Conservation (phyloP, 2,329 filamentous ascomycete genomes). For the Trematosphaeria pertusa region DNA sequence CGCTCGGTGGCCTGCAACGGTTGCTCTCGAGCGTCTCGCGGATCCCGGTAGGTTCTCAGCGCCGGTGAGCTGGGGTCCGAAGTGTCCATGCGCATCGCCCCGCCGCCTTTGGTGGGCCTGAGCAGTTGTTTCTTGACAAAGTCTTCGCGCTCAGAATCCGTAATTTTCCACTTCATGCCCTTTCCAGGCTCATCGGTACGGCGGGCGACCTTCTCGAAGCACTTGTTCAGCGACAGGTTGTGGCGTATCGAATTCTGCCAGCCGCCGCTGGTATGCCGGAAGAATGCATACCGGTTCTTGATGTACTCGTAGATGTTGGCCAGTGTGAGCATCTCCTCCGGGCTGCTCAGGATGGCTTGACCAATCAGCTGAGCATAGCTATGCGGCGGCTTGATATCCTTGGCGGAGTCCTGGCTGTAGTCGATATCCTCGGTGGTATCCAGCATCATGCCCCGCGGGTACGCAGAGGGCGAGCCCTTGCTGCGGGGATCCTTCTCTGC, state of each 20-base stretch:
- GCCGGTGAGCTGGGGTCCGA: constrained; percentile 74
- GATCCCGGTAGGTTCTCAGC: constrained; percentile 40
- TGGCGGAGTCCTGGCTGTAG: constrained; percentile 81
- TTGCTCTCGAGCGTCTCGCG: constrained; percentile 51
- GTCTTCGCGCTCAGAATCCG: constrained; percentile 81
- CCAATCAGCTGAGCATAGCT: constrained; percentile 98
- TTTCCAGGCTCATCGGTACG: constrained; percentile 96
- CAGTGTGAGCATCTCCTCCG: constrained; percentile 87
- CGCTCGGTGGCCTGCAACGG: constrained; percentile 59
- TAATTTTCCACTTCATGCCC: constrained; percentile 98
- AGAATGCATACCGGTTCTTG: constrained; percentile 89
- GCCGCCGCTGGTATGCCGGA: constrained; percentile 81
- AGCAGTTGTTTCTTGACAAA: constrained; percentile 74
- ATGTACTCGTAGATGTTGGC: constrained; percentile 95
- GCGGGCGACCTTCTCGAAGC: constrained; percentile 90
- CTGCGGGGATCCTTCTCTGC: constrained; percentile 42
- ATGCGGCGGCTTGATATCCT: constrained; percentile 92
- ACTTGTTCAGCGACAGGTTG: constrained; percentile 93
- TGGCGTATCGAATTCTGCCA: constrained; percentile 99
- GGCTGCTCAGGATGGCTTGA: constrained; percentile 87
- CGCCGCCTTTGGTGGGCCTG: constrained; percentile 50
- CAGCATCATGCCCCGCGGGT: constrained; percentile 59
- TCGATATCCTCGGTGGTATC: constrained; percentile 69
- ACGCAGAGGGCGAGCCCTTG: constrained; percentile 56
- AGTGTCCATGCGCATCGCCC: constrained; percentile 57